Evolutionary conservation across 441 rosid genomes (phyloP), one percentile per base, ranked within the genome.

Genomic region (Daphne laureola): DNA sequence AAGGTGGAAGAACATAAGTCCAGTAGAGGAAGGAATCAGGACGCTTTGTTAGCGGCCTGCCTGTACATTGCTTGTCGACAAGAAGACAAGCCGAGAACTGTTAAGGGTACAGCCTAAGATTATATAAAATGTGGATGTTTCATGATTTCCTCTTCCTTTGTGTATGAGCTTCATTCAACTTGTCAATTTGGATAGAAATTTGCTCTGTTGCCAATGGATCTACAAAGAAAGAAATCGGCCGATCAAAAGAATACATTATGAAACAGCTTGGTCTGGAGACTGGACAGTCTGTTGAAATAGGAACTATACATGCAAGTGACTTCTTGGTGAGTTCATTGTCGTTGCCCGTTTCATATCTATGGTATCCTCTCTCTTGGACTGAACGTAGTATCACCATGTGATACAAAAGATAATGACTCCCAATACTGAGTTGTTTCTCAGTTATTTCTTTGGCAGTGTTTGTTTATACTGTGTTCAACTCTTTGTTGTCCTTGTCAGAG

Each of bases 211-310:
- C 54, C 26, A 58, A 63, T 51, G 68, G 72, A 18, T 54, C 72
- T 41, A 63, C 65, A 14, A 68, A 68, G 62, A 68, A 63, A 55
- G 72, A 68, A 50, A 63, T 68, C 5, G 72, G 72, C 13, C 65
- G 68, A 27, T 67, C 72, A 13, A 68, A 68, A 46, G 72, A 68
- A 35, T 59, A 57, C 18, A 68, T 68, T 13, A 67, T 72, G 49
- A 76, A 72, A 57, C 75, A 69, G 11, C 53, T 76, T 62, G 78
- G 65, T 57, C 62, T 59, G 13, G 81, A 76, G 62, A 67, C 59
- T 68, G 81, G 81, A 13, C 75, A 74, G 16, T 69, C 75, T 17
- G 57, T 76, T 46, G 80, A 76, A 48, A 72, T 76, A 75, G 78
- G 78, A 54, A 67, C 78, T 17, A 76, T 76, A 66, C 81, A 76